Base-by-base conservation (phyloP, 1,284 basidiomycete genomes). In the Tilletia walkeri region DNA sequence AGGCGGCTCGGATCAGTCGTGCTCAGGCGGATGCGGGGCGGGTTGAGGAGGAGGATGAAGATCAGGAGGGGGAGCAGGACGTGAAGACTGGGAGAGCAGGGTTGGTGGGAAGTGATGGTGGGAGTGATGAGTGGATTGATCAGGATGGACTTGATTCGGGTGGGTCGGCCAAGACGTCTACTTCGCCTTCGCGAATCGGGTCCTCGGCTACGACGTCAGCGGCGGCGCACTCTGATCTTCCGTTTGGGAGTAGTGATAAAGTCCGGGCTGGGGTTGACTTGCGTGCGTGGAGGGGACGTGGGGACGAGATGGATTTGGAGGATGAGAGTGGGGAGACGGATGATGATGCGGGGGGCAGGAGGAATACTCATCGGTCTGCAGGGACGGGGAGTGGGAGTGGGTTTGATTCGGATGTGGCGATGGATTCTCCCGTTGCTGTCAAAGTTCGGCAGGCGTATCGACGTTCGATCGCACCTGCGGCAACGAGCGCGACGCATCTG, bases 361-460 rank as follows among this genome's bases (percentile, higher is more conserved):
- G 9, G 9, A 45, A 14, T 45, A 3, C 41, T 30, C 24, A 30
- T 30, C 24, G 14, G 41, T 45, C 41, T 45, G 6, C 41, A 7
- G 41, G 41, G 6, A 14, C 9, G 41, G 41, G 41, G 6, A 45
- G 41, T 9, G 41, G 14, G 36, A 38, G 38, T 41, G 59, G 59
- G 10, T 63, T 63, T 36, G 59, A 63, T 36, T 63, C 59, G 9
- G 66, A 70, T 20, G 63, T 67, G 5, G 36, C 54, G 5, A 50
- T 73, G 18, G 53, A 48, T 1, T 56, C 45, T 2, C 56, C 70
- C 2, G 36, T 65, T 5, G 56, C 20, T 53, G 24, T 24, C 49
- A 20, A 59, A 20, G 49, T 45, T 36, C 14, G 69, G n/a, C 16
- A 53, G 41, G 30, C 49, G 39, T 56, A 16, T 36, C 39, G n/a